A percentile compares a stretch with the other conserved stretches of the same genome.
Conservation (phyloP, 768 basidiomycete genomes). For the Trametes sanguinea region DNA sequence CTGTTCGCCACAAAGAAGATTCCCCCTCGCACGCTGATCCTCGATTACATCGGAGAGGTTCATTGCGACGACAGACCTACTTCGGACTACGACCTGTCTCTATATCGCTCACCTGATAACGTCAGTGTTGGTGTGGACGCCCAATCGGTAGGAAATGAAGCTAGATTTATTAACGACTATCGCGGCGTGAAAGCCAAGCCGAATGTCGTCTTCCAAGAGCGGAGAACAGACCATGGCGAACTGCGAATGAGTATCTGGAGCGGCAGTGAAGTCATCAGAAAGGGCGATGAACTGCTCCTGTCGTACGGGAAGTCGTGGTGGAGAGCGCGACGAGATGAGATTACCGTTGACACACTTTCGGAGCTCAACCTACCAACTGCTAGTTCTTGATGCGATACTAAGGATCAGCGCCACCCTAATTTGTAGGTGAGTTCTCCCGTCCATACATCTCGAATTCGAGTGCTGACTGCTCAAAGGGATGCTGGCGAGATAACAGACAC, state of each 20-base stretch:
- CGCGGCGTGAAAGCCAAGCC: slow-evolving; percentile 70
- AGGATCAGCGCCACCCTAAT: too few relatives aligned
- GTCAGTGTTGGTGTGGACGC: slow-evolving; percentile 81
- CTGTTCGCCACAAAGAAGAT: slow-evolving; percentile 80
- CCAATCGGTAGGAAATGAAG: slow-evolving; percentile 75
- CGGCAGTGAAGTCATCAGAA: slow-evolving; percentile 56
- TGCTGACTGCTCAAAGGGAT: too few relatives aligned
- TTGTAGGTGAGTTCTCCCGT: too few relatives aligned
- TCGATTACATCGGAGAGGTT: slow-evolving; percentile 84
- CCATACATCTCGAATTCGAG: too few relatives aligned
- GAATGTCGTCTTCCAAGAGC: slow-evolving; percentile 71
- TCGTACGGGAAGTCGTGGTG: slow-evolving; percentile 91
- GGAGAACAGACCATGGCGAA: slow-evolving; percentile 54
- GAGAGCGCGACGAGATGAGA: slow-evolving; percentile 44
- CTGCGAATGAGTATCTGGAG: slow-evolving; percentile 80
- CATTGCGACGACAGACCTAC: slow-evolving; percentile 73
- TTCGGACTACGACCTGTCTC: slow-evolving; percentile 88
- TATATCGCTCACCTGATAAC: slow-evolving; percentile 60
- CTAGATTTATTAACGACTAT: slow-evolving; percentile 90
- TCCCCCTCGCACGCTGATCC: slow-evolving; percentile 60
- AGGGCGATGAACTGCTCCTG: slow-evolving; percentile 84
- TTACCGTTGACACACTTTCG: not conserved
- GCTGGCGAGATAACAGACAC: too few relatives aligned
- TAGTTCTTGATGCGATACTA: too few relatives aligned
- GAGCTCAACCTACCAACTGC: not conserved